Percentiles rank a stretch among this genome's conserved stretches.
Conservation (phyloP, 768 basidiomycete genomes). For the Hysterangium stoloniferum region DNA sequence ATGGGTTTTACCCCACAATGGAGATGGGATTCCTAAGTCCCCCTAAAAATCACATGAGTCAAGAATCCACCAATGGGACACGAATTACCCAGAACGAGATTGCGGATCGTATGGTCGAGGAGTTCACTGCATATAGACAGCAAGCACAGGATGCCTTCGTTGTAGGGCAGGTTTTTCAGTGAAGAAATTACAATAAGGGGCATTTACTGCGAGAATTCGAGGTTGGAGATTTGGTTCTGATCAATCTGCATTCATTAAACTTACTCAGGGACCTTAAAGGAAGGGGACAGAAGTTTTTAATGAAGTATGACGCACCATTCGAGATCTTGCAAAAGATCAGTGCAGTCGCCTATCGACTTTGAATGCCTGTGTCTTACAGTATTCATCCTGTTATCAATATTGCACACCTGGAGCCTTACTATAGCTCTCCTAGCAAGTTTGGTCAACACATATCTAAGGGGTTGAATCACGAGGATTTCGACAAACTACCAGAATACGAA, state of each 20-base stretch:
- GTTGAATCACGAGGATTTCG: constrained; percentile 13
- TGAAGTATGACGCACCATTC: constrained; percentile 27
- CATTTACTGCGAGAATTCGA: constrained; percentile 17
- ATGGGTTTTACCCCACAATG: too few relatives aligned
- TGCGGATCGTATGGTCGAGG: too few relatives aligned
- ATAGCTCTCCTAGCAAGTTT: constrained; percentile 17
- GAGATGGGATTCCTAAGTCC: too few relatives aligned
- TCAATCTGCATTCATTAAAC: constrained; percentile 22
- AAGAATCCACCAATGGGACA: too few relatives aligned
- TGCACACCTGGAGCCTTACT: constrained; percentile 24
- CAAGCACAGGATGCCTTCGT: constrained; percentile 11
- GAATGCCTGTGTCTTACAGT: constrained; percentile 23
- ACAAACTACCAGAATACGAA: constrained; percentile 16
- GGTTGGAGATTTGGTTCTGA: constrained; percentile 24
- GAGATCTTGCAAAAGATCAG: constrained; percentile 23
- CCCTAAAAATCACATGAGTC: too few relatives aligned
- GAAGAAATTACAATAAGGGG: constrained; percentile 16
- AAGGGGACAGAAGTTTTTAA: constrained; percentile 22
- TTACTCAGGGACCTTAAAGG: constrained; percentile 19
- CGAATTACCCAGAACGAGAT: too few relatives aligned
- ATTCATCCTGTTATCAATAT: constrained; percentile 29
- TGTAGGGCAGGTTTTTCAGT: constrained; percentile 11
- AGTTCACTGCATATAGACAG: constrained; percentile 8
- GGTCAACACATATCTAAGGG: constrained; percentile 7
- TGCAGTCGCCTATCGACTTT: constrained; percentile 22